These are phyloP conservation scores for Stylonectria norvegica DNA, from an alignment of 2,329 filamentous ascomycete genomes.

Conservation along the genomic window DNA sequence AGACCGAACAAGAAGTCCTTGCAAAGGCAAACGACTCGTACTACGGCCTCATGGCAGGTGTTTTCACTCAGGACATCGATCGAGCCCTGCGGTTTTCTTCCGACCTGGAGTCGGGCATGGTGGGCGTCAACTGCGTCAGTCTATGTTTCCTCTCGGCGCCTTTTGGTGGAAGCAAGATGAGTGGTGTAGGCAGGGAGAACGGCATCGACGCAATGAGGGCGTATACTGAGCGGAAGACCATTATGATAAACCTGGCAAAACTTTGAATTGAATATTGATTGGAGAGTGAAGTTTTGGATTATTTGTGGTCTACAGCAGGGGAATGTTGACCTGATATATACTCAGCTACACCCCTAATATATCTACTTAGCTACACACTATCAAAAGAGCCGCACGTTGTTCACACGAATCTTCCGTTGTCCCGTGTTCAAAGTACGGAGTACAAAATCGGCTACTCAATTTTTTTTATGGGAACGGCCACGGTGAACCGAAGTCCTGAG, in stretches of 20 bases:
- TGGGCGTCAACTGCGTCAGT: conserved; percentile 59
- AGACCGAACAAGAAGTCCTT: conserved; percentile 54
- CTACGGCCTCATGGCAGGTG: conserved; percentile 42
- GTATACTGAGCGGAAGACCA: conserved; percentile 49
- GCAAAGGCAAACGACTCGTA: conserved; percentile 51
- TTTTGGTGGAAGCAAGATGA: conserved; percentile 50
- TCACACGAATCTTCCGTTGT: too few species aligned
- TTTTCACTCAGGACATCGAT: conserved; percentile 63
- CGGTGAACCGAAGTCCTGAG: too few species aligned
- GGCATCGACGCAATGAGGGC: conserved; percentile 45
- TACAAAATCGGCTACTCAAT: too few species aligned
- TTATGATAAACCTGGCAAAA: conserved; percentile 41
- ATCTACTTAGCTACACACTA: too few species aligned
- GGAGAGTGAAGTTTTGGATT: too few species aligned
- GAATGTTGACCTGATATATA: too few species aligned
- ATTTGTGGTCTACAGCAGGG: too few species aligned
- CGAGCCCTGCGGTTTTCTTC: conserved; percentile 54
- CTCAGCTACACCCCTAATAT: too few species aligned
- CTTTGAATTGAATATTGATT: conserved; percentile 6
- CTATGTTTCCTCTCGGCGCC: conserved; percentile 39
- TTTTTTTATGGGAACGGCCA: too few species aligned
- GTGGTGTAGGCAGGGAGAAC: conserved; percentile 47
- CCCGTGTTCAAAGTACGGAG: too few species aligned
- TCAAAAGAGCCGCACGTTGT: too few species aligned
- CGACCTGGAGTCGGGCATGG: conserved; percentile 64